Evolutionary conservation across 192 early-diverging fungal genomes (phyloP).

Genomic region (Backusella westeae): DNA sequence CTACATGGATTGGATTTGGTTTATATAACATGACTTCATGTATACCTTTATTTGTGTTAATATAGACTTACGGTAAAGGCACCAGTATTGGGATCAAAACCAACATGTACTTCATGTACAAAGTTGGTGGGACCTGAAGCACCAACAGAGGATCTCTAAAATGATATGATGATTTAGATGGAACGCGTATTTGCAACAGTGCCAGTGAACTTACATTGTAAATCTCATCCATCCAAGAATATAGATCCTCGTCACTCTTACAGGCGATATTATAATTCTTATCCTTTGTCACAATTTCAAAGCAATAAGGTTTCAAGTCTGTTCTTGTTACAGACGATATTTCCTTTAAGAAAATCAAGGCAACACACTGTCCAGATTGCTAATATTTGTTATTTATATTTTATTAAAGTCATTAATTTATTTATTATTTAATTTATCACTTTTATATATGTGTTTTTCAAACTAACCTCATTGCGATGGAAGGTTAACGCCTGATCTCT

Average conservation of each 20-base stretch:
- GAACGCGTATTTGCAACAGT: not conserved
- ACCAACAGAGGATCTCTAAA: constrained; percentile 72
- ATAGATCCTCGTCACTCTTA: constrained; percentile 95
- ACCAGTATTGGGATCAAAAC: constrained; percentile 61
- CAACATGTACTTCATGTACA: constrained; percentile 82
- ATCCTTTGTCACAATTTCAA: constrained; percentile 92
- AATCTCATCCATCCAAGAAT: constrained; percentile 98
- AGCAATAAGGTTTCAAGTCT: constrained; percentile 90
- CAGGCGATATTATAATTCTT: constrained; percentile 91
- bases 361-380: constrained; percentile 84
- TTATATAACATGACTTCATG: too few species aligned
- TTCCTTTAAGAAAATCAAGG: constrained; percentile 90
- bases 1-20: constrained; percentile 21
- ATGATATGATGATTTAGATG: not conserved
- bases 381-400: constrained; percentile 31
- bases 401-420: constrained; percentile 13
- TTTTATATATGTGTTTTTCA: not conserved
- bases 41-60: not conserved
- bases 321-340: constrained; percentile 85
- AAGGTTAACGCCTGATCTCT: constrained; percentile 89
- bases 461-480: constrained; percentile 87
- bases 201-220: constrained; percentile 64
- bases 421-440: not conserved
- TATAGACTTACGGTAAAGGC: constrained; percentile 49
- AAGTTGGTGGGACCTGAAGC: constrained; percentile 85